Evolutionary conservation across 306 rosid genomes (phyloP).

Genomic region (Rosa chinensis): DNA sequence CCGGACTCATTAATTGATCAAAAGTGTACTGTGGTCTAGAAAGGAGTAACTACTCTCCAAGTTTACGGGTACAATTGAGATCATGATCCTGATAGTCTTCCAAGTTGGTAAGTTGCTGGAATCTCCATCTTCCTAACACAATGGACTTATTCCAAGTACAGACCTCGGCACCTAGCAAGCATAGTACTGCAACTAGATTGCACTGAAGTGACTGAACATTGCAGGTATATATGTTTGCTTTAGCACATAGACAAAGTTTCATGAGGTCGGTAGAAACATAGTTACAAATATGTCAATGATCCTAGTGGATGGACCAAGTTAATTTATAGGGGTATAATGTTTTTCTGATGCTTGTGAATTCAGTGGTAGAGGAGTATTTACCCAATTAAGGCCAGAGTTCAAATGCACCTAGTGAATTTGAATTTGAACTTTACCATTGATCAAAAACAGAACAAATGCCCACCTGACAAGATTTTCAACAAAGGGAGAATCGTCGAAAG

Average conservation of each 20-base stretch:
- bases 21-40: background rate
- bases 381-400: too few species aligned
- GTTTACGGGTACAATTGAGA: background rate
- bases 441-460: background rate
- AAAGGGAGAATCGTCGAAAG: background rate
- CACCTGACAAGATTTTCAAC: background rate
- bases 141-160: background rate
- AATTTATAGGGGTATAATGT: background rate
- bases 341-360: background rate
- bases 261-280: background rate
- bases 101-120: conserved; percentile 9
- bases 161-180: background rate
- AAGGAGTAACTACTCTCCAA: background rate
- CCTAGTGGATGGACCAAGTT: background rate
- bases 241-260: background rate
- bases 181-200: background rate
- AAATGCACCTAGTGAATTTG: background rate
- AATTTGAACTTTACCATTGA: background rate
- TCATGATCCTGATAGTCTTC: background rate
- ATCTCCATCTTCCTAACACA: background rate
- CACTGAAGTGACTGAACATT: background rate
- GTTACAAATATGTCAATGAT: background rate
- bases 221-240: background rate
- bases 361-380: background rate
- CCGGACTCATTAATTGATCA: background rate